Conservation (phyloP, 805 yeast genomes). For the Myxozyma lipomycoides region DNA sequence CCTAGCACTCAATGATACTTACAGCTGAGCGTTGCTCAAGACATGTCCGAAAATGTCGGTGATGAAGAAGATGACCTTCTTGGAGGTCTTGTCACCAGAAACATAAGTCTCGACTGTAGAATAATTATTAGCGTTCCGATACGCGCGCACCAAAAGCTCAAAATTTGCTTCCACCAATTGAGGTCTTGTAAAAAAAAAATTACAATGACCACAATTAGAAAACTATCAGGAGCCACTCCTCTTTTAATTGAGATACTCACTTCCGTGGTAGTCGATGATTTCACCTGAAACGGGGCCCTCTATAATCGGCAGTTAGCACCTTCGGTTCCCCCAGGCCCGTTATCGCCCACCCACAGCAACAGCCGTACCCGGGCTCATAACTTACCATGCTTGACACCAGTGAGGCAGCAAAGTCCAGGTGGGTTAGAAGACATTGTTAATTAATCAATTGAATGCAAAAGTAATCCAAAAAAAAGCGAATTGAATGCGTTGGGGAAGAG, state of each 20-base stretch:
- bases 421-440: slow-evolving; percentile 22
- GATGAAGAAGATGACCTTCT: slow-evolving; percentile 53
- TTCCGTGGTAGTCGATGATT: slow-evolving; percentile 28
- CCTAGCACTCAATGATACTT: neutral
- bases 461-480: no score
- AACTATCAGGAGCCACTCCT: no score
- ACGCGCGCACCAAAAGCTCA: neutral
- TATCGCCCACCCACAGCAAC: no score
- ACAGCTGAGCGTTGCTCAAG: slow-evolving; percentile 52
- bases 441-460: no score
- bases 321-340: neutral
- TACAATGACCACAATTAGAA: no score
- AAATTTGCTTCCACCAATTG: neutral
- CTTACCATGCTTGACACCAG: slow-evolving; percentile 28
- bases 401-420: slow-evolving; percentile 28
- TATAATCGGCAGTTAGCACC: neutral
- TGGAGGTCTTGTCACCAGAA: slow-evolving; percentile 47
- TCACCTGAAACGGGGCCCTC: slow-evolving; percentile 26
- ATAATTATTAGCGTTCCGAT: slow-evolving; percentile 3
- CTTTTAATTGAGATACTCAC: slow-evolving; percentile 10
- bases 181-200: neutral
- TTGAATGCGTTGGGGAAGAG: no score
- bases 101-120: slow-evolving; percentile 42
- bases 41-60: slow-evolving; percentile 69
- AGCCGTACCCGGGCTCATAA: no score